A percentile compares a stretch with the other conserved stretches of the same genome.
phyloP scores from a whole-genome alignment of 169 alveolate genomes.

The Plasmodium ovale region DNA sequence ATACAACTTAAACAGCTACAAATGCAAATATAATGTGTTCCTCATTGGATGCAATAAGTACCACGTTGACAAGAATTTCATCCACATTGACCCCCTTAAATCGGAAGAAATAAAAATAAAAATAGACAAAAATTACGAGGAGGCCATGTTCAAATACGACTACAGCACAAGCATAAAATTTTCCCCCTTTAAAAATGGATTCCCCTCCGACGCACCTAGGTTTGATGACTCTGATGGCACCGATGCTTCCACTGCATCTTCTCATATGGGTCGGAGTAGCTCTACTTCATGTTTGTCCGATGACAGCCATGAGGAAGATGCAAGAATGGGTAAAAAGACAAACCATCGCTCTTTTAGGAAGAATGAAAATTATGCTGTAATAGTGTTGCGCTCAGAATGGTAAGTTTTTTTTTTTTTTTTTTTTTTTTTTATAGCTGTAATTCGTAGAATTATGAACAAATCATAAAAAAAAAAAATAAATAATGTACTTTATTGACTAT shows the following conservation, averaged over 20 bases:
- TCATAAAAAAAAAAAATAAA: background rate
- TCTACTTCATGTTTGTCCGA: conserved; percentile 16
- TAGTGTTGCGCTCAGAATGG: conserved; percentile 25
- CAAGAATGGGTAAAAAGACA: no score
- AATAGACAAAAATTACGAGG: conserved; percentile 45
- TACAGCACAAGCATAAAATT: conserved; percentile 11
- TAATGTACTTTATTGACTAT: no score
- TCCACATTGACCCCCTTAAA: conserved; percentile 23
- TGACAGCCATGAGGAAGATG: background rate
- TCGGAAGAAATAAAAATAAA: conserved; percentile 52
- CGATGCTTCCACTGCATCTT: conserved; percentile 9
- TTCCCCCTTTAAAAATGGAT: conserved; percentile 1
- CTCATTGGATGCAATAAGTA: conserved; percentile 55
- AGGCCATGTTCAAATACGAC: conserved; percentile 1
- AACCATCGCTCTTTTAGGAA: no score
- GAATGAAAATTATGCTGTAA: conserved; percentile 25
- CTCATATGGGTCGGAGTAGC: background rate
- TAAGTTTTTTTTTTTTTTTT: conserved; percentile 17
- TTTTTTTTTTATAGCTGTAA: background rate
- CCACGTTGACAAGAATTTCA: conserved; percentile 16
- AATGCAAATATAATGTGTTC: conserved; percentile 44
- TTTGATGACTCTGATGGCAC: background rate
- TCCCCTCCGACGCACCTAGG: background rate
- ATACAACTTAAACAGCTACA: conserved; percentile 52
- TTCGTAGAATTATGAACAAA: background rate